These are phyloP conservation scores for Fusarium liriodendri DNA, from an alignment of 2,329 filamentous ascomycete genomes.

Conservation along the genomic window DNA sequence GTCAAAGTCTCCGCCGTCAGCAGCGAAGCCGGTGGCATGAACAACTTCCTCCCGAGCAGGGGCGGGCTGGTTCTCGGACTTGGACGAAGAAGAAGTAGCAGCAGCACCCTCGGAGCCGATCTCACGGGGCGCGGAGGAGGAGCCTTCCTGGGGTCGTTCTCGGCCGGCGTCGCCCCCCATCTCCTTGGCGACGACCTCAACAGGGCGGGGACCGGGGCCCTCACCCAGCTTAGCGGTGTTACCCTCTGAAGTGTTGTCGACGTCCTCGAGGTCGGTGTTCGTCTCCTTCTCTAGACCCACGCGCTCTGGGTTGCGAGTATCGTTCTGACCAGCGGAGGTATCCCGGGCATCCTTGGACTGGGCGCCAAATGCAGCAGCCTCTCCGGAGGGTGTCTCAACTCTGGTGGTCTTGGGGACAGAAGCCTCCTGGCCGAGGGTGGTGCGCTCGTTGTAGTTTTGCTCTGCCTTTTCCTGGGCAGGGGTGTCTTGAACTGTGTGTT, in stretches of 20 bases:
- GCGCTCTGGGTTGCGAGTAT: constrained; percentile 53
- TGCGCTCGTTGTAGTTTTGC: constrained; percentile 23
- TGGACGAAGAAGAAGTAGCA: constrained; percentile 10
- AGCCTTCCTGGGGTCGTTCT: constrained; percentile 11
- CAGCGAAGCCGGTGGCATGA: constrained; percentile 67
- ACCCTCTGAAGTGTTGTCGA: constrained; percentile 32
- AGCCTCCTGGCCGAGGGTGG: constrained; percentile 13
- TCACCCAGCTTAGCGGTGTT: constrained; percentile 48
- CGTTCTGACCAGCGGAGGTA: constrained; percentile 49
- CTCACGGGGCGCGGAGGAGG: constrained; percentile 10
- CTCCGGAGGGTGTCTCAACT: not conserved
- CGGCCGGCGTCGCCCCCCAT: constrained; percentile 49
- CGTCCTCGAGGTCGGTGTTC: constrained; percentile 49
- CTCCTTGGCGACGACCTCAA: constrained; percentile 51
- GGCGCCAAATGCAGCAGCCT: constrained; percentile 1
- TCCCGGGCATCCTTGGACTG: constrained; percentile 24
- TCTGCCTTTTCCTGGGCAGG: constrained; percentile 34
- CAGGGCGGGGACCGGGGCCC: constrained; percentile 41
- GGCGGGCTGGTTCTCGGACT: constrained; percentile 47
- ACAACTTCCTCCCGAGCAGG: constrained; percentile 69
- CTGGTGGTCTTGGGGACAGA: constrained; percentile 2
- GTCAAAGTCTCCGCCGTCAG: constrained; percentile 77
- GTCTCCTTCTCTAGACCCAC: constrained; percentile 44
- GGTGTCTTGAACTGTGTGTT: constrained; percentile 16
- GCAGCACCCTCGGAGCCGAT: constrained; percentile 19